These are phyloP conservation scores for Malus hybrid DNA, from an alignment of 331 rosid species.

Conservation along the genomic window DNA sequence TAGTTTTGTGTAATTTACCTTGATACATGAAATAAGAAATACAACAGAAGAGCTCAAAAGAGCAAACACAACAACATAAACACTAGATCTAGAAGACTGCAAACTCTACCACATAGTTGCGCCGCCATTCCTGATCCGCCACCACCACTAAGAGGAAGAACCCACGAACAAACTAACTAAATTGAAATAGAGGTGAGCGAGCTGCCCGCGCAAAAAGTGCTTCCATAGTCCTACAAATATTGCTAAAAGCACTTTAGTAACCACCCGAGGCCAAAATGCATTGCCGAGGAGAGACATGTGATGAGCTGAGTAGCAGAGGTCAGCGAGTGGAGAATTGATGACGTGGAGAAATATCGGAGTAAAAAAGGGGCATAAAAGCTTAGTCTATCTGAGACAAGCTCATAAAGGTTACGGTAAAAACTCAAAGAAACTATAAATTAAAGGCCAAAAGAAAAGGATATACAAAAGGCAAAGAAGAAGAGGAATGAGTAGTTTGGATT, in stretches of 20 bases:
- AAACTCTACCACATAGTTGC: background rate
- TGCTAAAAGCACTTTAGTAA: too few relatives aligned
- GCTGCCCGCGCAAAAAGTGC: background rate
- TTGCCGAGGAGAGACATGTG: rapidly evolving
- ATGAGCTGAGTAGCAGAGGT: background rate
- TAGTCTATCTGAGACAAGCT: background rate
- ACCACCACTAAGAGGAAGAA: background rate
- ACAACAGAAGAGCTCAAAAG: too few relatives aligned
- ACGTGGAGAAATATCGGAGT: background rate
- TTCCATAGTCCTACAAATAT: background rate
- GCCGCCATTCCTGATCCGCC: background rate
- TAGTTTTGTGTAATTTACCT: too few relatives aligned
- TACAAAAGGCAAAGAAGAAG: too few relatives aligned
- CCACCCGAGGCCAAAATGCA: rapidly evolving
- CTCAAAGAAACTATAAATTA: background rate
- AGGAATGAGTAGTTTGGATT: too few relatives aligned
- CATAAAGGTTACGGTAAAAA: too few relatives aligned
- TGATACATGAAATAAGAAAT: too few relatives aligned
- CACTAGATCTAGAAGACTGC: too few relatives aligned
- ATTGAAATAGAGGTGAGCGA: background rate
- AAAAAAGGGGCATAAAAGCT: background rate
- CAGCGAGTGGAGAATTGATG: background rate
- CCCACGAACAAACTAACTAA: background rate
- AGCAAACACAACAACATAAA: too few relatives aligned
- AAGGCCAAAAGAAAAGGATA: background rate